A percentile compares a stretch with the other conserved stretches of the same genome.
phyloP scores from a whole-genome alignment of 2,329 filamentous ascomycete genomes.

The Zymoseptoria passerinii region DNA sequence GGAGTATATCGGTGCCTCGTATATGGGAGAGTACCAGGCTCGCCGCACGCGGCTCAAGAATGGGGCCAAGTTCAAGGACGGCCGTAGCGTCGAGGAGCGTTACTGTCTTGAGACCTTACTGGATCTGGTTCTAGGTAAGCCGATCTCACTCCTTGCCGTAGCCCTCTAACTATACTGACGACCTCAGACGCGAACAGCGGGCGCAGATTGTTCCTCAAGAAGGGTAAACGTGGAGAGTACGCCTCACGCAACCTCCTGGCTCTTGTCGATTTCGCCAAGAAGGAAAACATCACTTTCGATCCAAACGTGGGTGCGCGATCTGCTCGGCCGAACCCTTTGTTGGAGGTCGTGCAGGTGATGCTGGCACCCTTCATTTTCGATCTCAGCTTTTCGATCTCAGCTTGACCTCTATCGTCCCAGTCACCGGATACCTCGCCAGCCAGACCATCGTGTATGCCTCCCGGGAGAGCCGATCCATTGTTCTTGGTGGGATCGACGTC shows the following conservation, averaged over 20 bases:
- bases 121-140: slow-evolving; percentile 39
- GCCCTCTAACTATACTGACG: background rate
- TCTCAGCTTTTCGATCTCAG: slow-evolving; percentile 11
- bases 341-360: slow-evolving; percentile 25
- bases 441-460: slow-evolving; percentile 40
- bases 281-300: slow-evolving; percentile 3
- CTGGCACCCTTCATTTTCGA: slow-evolving; percentile 24
- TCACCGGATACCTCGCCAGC: slow-evolving; percentile 33
- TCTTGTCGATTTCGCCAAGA: slow-evolving; percentile 1
- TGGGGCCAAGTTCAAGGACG: slow-evolving; percentile 22
- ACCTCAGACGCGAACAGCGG: background rate
- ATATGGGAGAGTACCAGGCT: slow-evolving; percentile 33
- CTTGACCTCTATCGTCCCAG: slow-evolving; percentile 8
- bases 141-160: background rate
- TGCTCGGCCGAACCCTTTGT: slow-evolving; percentile 5
- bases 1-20: slow-evolving; percentile 21
- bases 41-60: slow-evolving; percentile 21
- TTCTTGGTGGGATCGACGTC: slow-evolving; percentile 33
- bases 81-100: slow-evolving; percentile 23
- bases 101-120: slow-evolving; percentile 32
- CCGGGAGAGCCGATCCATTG: slow-evolving; percentile 32
- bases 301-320: background rate
- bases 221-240: background rate
- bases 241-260: background rate
- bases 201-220: background rate